Evolutionary conservation across 805 yeast genomes (phyloP).

Genomic region (Gaillardinia entomophila): DNA sequence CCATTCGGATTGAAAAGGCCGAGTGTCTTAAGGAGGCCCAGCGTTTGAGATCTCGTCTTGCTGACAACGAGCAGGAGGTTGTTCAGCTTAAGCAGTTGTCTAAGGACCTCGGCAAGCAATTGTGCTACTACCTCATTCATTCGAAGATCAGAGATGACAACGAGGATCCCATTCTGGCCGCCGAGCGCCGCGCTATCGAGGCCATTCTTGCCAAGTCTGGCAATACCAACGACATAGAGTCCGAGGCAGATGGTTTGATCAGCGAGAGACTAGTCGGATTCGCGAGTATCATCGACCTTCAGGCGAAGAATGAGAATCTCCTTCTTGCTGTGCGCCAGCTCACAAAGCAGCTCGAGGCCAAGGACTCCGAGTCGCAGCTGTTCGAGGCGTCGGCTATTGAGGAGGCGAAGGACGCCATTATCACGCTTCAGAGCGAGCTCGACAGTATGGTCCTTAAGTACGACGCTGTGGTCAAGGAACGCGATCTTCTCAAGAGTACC

Average conservation of each 20-base stretch:
- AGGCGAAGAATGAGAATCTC: conserved; percentile 69
- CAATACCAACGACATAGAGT: conserved; percentile 25
- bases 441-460: conserved; percentile 45
- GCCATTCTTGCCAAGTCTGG: conserved; percentile 42
- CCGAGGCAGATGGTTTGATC: conserved; percentile 70
- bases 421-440: conserved; percentile 56
- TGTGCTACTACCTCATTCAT: conserved; percentile 69
- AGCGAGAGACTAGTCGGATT: conserved; percentile 71
- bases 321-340: conserved; percentile 63
- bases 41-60: conserved; percentile 22
- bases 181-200: conserved; percentile 62
- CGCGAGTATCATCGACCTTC: conserved; percentile 59
- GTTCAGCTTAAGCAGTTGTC: conserved; percentile 50
- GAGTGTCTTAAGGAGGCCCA: conserved; percentile 36
- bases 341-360: conserved; percentile 63
- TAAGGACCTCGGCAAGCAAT: conserved; percentile 73
- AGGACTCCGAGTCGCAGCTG: conserved; percentile 41
- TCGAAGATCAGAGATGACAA: conserved; percentile 50
- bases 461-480: conserved; percentile 53
- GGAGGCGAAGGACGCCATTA: conserved; percentile 67
- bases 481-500: conserved; percentile 54
- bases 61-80: conserved; percentile 44
- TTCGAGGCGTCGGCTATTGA: conserved; percentile 45
- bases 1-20: conserved; percentile 44
- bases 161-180: conserved; percentile 55